These are phyloP conservation scores for Chlorella sorokiniana DNA, from an alignment of 139 green algal species.

Conservation along the genomic window DNA sequence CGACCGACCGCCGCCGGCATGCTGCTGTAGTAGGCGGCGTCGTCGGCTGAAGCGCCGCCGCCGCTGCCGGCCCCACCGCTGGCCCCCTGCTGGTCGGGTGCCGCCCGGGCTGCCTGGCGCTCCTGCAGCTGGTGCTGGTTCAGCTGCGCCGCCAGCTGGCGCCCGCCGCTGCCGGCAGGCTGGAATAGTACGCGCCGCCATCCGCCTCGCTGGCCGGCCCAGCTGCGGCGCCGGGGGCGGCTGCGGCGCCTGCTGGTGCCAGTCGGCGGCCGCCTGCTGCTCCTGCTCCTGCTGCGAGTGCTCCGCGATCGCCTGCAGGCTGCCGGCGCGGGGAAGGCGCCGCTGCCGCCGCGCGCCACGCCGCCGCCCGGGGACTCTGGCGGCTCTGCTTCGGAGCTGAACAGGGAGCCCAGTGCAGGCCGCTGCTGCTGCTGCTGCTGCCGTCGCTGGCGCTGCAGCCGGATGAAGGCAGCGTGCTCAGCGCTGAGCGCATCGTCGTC, in stretches of 20 bases:
- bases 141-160: slow-evolving; percentile 24
- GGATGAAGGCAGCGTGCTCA: not conserved
- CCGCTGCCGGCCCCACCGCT: no score
- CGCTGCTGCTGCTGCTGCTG: slow-evolving; percentile 7
- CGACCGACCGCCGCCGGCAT: slow-evolving; percentile 17
- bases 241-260: slow-evolving; percentile 4
- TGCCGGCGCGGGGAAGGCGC: not conserved
- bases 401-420: slow-evolving; percentile 12
- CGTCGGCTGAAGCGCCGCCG: no score
- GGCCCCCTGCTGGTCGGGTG: no score
- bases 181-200: slow-evolving; percentile 44
- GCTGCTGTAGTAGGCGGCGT: slow-evolving; percentile 42
- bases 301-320: slow-evolving; percentile 8
- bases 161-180: slow-evolving; percentile 16
- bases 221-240: not conserved
- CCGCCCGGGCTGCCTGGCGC: no score
- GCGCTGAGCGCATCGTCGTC: not conserved
- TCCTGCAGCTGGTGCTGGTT: no score
- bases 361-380: not conserved
- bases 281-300: not conserved
- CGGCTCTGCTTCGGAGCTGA: not conserved
- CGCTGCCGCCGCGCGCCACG: no score
- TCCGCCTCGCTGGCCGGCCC: no score
- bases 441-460: slow-evolving; percentile 4
- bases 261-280: not conserved